Base-by-base conservation (phyloP, 129 eudicot species). In the Artemisia annua region DNA sequence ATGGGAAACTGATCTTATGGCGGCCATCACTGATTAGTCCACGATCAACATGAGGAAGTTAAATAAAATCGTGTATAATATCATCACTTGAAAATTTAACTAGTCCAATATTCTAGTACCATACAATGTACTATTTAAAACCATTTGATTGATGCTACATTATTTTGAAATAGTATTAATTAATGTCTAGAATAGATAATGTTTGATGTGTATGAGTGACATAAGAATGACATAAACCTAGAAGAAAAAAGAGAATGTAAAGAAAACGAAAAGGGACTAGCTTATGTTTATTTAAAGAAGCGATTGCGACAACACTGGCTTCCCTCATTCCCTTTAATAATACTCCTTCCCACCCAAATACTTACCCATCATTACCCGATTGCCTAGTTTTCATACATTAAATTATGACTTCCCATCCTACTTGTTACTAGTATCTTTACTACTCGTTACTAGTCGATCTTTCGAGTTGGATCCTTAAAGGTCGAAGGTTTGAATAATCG, bases 261-360 rank as follows among this genome's bases (percentile, higher is more conserved):
- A 72, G 58, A 53, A 78, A 64, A 71, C 67, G 64, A 78, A 78
- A 70, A 54, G 73, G 8, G 52, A 13, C 48, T 30, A 51, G 82
- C 22, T 70, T 69, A 77, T 78, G 71, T 70, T 24, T 10, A 8
- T 10, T 60, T 28, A 62, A 62, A 62, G 69, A 71, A 66, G 82
- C 18, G 82, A 78, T 59, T 63, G 70, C 50, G 82, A 78, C 80
- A 56, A 75, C 80, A 58, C 80, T 76, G 16, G 69, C 52, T 46
- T 54, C 67, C 67, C 62, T 77, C 71, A 63, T 70, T 68, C 66
- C 82, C 82, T 78, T 71, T 71, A 78, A 78, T 78, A 78, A 78
- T 78, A 78, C 82, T 78, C 72, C 60, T 54, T 71, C 73, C 82
- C 82, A 78, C 78, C 82, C 82, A 78, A 74, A 72, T 71, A 78